These are phyloP conservation scores for Diaporthe sp. DNA, from an alignment of 2,329 filamentous ascomycete species.

Conservation along the genomic window DNA sequence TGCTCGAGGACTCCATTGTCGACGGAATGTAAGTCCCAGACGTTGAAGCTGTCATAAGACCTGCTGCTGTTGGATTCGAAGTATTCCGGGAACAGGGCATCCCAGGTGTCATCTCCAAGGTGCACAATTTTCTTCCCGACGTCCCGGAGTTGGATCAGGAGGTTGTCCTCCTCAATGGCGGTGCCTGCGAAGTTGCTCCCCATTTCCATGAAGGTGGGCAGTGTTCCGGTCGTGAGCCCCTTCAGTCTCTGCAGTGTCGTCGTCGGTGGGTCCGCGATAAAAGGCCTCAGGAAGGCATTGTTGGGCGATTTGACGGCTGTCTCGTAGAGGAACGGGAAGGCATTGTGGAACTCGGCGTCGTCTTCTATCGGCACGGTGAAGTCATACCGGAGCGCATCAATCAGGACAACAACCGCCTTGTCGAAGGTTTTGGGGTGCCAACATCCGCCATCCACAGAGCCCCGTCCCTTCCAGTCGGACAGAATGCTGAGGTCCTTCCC, in stretches of 20 bases:
- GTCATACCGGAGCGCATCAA: conserved; percentile 96
- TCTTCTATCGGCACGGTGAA: conserved; percentile 86
- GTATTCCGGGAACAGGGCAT: conserved; percentile 90
- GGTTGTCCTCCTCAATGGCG: conserved; percentile 92
- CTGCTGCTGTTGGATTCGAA: conserved; percentile 89
- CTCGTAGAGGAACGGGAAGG: conserved; percentile 88
- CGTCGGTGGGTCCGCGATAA: conserved; percentile 97
- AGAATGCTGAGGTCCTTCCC: conserved; percentile 52
- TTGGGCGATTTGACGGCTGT: conserved; percentile 79
- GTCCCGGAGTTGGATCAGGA: conserved; percentile 75
- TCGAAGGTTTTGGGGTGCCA: conserved; percentile 97
- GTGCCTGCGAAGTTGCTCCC: conserved; percentile 97
- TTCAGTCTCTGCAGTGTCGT: conserved; percentile 93
- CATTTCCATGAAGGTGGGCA: conserved; percentile 94
- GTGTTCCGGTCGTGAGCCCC: conserved; percentile 92
- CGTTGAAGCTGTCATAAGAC: conserved; percentile 97
- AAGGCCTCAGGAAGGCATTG: conserved; percentile 91
- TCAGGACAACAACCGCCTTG: conserved; percentile 88
- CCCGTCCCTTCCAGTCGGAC: conserved; percentile 55
- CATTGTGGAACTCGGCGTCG: conserved; percentile 80
- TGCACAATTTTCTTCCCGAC: conserved; percentile 84
- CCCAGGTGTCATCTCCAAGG: conserved; percentile 98
- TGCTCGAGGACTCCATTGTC: conserved; percentile 95
- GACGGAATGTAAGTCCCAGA: conserved; percentile 97
- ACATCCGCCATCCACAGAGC: conserved; percentile 76